Percentiles rank a stretch among this genome's conserved stretches.
Evolutionary conservation across 805 yeast species (phyloP).

Genomic region (Starmerella davenportii): DNA sequence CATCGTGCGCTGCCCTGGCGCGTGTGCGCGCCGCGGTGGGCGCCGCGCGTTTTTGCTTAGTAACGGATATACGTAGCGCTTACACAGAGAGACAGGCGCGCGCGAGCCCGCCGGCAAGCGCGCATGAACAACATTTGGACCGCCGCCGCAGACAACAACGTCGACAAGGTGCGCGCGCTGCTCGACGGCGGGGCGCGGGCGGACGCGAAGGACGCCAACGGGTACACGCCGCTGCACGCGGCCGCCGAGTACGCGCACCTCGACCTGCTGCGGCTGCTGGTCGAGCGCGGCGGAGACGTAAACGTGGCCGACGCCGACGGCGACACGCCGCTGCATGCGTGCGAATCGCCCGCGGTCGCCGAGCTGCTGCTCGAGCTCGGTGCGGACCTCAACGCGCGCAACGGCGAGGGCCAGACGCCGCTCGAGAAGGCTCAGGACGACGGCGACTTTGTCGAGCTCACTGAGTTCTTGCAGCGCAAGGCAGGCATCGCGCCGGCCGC

Average conservation of each 20-base stretch:
- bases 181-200: conserved; percentile 41
- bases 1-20: too few species aligned
- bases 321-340: conserved; percentile 87
- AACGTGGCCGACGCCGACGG: conserved; percentile 78
- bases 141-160: conserved; percentile 76
- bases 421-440: conserved; percentile 63
- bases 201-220: conserved; percentile 71
- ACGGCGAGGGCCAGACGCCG: conserved; percentile 60
- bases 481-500: conserved; percentile 21
- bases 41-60: too few species aligned
- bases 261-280: conserved; percentile 42
- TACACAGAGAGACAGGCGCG: too few species aligned
- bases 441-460: conserved; percentile 58
- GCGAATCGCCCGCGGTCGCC: conserved; percentile 54
- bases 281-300: conserved; percentile 53
- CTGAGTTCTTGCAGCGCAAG: conserved; percentile 38
- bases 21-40: too few species aligned
- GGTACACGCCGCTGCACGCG: conserved; percentile 94
- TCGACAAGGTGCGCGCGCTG: conserved; percentile 37
- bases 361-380: conserved; percentile 44
- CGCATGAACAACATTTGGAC: too few species aligned
- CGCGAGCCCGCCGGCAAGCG: too few species aligned
- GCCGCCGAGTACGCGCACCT: conserved; percentile 84
- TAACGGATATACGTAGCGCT: too few species aligned
- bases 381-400: conserved; percentile 48